phyloP scores from a whole-genome alignment of 805 yeast species.

The Metschnikowia continentalis region DNA sequence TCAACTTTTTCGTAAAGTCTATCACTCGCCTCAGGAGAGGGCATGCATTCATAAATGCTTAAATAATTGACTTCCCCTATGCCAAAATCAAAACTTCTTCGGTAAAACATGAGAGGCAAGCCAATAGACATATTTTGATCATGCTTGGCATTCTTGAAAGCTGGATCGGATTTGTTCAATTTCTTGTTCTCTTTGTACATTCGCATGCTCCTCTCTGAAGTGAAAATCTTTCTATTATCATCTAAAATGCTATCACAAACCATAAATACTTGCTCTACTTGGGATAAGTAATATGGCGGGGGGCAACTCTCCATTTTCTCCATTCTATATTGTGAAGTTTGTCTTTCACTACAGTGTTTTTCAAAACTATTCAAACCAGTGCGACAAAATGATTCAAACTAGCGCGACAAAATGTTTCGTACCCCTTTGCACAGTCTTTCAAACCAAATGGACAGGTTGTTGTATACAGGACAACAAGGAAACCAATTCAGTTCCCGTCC shows the following conservation, averaged over 20 bases:
- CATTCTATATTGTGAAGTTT: background rate
- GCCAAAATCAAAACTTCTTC: conserved; percentile 5
- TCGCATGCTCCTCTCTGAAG: conserved; percentile 8
- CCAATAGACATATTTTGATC: conserved; percentile 12
- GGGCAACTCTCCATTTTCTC: background rate
- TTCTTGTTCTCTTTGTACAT: conserved; percentile 10
- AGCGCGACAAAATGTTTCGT: too few species aligned
- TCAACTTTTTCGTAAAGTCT: conserved; percentile 11
- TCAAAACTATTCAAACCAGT: too few species aligned
- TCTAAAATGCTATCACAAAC: conserved; percentile 9
- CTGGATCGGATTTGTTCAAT: background rate
- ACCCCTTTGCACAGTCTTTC: too few species aligned
- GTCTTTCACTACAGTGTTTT: background rate
- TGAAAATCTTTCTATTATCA: conserved; percentile 7
- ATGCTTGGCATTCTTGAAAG: conserved; percentile 9
- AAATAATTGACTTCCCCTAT: conserved; percentile 11
- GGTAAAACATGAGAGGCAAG: conserved; percentile 12
- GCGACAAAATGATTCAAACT: too few species aligned
- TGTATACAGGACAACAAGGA: too few species aligned
- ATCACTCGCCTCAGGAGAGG: conserved; percentile 13
- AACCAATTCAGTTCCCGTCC: too few species aligned
- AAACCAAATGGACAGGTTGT: too few species aligned
- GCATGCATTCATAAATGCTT: conserved; percentile 7
- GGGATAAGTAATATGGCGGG: background rate
- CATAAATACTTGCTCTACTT: conserved; percentile 6